Evolutionary conservation across 75 land plant genomes (phyloP).

Genomic region (Pinus taeda): DNA sequence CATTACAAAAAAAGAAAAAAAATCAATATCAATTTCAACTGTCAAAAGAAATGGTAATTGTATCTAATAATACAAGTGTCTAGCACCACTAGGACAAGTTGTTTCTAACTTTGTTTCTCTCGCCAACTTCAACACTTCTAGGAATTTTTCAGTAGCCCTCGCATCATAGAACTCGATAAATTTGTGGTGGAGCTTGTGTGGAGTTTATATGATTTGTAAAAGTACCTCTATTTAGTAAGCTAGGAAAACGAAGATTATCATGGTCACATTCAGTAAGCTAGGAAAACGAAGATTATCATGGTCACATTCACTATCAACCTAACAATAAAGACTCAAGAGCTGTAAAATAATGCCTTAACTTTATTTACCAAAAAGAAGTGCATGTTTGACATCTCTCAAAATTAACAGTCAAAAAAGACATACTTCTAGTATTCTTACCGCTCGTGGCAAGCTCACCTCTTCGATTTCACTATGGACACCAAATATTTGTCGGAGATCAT

Average conservation of each 20-base stretch:
- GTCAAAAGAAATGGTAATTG: neutral
- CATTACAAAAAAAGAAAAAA: neutral
- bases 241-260: neutral
- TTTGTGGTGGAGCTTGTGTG: slow-evolving; percentile 63
- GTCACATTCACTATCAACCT: neutral
- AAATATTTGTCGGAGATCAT: slow-evolving; percentile 70
- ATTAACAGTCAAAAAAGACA: neutral
- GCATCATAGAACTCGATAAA: slow-evolving; percentile 77
- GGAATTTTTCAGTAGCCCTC: slow-evolving; percentile 70
- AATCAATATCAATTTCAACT: neutral
- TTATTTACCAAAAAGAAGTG: neutral
- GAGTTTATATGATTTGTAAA: slow-evolving; percentile 68
- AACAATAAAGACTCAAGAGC: neutral
- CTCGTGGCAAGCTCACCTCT: slow-evolving; percentile 37
- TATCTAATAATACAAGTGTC: slow-evolving; percentile 34
- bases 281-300: too few relatives aligned
- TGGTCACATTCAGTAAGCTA: too few relatives aligned
- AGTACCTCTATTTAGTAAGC: slow-evolving; percentile 2
- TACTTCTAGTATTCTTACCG: neutral
- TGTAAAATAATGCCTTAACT: neutral
- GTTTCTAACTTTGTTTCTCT: slow-evolving; percentile 70
- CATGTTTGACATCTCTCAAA: neutral
- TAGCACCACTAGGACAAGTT: slow-evolving; percentile 65
- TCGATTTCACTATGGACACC: slow-evolving; percentile 78
- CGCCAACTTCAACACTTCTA: slow-evolving; percentile 64